A percentile compares a stretch with the other conserved stretches of the same genome.
phyloP scores from a whole-genome alignment of 2,329 filamentous ascomycete genomes.

The Neonectria coccinea region DNA sequence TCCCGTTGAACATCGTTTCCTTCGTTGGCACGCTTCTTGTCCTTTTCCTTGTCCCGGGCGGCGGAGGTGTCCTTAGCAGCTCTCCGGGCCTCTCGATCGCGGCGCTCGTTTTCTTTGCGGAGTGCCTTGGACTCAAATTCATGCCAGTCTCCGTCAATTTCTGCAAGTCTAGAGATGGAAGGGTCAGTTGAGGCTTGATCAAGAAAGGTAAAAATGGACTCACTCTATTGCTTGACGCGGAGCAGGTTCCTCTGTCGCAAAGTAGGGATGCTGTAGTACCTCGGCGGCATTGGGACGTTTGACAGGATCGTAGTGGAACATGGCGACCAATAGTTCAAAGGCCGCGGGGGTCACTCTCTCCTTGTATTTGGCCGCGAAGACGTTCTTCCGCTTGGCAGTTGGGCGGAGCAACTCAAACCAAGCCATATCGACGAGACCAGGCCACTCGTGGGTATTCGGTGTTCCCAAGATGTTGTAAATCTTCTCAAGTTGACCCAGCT shows the following conservation, averaged over 20 bases:
- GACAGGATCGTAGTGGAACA: conserved; percentile 90
- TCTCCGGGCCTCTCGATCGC: conserved; percentile 64
- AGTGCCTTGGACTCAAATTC: conserved; percentile 98
- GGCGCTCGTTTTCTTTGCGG: conserved; percentile 86
- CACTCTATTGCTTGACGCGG: conserved; percentile 85
- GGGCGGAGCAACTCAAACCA: conserved; percentile 96
- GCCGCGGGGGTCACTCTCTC: conserved; percentile 82
- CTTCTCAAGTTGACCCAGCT: conserved; percentile 95
- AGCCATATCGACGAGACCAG: conserved; percentile 89
- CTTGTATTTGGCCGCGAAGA: conserved; percentile 86
- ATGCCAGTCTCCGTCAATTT: conserved; percentile 95
- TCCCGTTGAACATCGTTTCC: conserved; percentile 47
- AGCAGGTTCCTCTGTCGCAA: conserved; percentile 81
- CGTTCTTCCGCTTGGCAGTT: conserved; percentile 75
- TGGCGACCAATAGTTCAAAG: conserved; percentile 82
- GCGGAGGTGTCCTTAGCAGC: conserved; percentile 54
- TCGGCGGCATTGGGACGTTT: conserved; percentile 86
- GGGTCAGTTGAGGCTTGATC: conserved; percentile 47
- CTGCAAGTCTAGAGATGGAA: conserved; percentile 69
- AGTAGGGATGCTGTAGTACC: conserved; percentile 89
- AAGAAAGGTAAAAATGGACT: conserved; percentile 52
- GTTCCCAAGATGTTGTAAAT: conserved; percentile 95
- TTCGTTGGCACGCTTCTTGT: conserved; percentile 56
- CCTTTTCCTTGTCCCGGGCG: conserved; percentile 49
- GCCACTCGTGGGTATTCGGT: conserved; percentile 87